Percentiles rank a stretch among this genome's conserved stretches.
Conservation (phyloP, 257 asterid genomes). For the Thymus mandschuricus region DNA sequence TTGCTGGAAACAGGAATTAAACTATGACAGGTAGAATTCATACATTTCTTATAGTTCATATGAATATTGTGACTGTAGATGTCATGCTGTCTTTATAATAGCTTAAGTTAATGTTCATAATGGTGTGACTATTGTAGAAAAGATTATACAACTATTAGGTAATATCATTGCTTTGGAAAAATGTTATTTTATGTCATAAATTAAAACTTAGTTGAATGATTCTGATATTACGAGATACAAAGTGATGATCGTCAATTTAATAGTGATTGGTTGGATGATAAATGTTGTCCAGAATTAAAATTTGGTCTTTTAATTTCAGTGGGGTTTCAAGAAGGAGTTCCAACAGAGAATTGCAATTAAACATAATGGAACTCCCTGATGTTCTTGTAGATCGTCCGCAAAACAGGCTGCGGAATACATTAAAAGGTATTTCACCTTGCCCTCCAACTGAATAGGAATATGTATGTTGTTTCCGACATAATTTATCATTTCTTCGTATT, state of each 20-base stretch:
- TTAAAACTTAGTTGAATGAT: neutral
- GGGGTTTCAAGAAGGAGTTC: no score
- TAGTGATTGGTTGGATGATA: neutral
- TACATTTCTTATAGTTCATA: neutral
- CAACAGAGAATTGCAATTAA: no score
- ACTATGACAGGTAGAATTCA: neutral
- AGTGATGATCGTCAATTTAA: neutral
- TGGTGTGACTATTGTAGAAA: neutral
- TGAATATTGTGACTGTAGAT: neutral
- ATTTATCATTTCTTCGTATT: no score
- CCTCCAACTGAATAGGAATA: no score
- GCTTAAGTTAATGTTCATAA: neutral
- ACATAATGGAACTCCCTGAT: no score
- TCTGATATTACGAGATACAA: slow-evolving; percentile 10
- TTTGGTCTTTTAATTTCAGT: no score
- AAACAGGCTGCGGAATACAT: no score
- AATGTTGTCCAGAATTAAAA: no score
- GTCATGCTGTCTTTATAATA: neutral
- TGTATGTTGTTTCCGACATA: no score
- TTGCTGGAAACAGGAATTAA: neutral
- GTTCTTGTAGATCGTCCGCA: no score
- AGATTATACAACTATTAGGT: neutral
- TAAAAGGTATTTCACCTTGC: no score
- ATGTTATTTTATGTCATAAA: neutral
- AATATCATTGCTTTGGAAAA: neutral